Conservation (phyloP, 2,329 filamentous ascomycete genomes). For the Alternaria rosae region DNA sequence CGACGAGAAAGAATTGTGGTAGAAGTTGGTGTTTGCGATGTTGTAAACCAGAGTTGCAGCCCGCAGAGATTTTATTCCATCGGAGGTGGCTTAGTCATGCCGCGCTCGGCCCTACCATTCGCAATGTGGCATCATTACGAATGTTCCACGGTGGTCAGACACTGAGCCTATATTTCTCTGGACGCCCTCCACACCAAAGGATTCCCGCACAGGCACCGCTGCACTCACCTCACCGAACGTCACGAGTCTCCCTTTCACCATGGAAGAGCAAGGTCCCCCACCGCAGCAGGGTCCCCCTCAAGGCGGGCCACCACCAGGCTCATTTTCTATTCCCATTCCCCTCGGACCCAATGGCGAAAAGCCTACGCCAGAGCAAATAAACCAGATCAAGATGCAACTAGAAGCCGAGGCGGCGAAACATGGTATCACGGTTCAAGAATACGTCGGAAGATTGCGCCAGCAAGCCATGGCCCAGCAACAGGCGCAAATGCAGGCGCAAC, state of each 20-base stretch:
- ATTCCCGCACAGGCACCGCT: background rate
- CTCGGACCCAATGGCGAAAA: conserved; percentile 52
- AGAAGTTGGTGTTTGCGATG: background rate
- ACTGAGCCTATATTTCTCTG: background rate
- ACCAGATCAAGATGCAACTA: conserved; percentile 81
- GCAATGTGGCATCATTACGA: conserved; percentile 18
- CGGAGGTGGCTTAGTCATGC: conserved; percentile 10
- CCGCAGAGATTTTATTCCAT: conserved; percentile 13
- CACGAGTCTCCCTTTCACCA: conserved; percentile 14
- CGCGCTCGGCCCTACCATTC: conserved; percentile 7
- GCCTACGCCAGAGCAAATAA: conserved; percentile 84
- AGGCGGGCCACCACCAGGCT: conserved; percentile 27
- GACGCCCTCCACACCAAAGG: background rate
- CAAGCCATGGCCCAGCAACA: conserved; percentile 66
- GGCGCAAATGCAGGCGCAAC: conserved; percentile 43
- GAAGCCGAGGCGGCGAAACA: conserved; percentile 82
- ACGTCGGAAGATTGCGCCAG: conserved; percentile 66
- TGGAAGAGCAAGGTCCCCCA: conserved; percentile 30
- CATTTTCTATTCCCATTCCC: conserved; percentile 30
- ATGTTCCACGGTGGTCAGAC: conserved; percentile 19
- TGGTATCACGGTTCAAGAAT: conserved; percentile 85
- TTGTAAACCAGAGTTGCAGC: background rate
- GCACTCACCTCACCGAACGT: background rate
- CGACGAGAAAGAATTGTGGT: background rate
- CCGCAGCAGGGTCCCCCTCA: conserved; percentile 16